Percentiles rank a stretch among this genome's conserved stretches.
These are phyloP conservation scores for Backusella westeae DNA, from an alignment of 192 early-diverging fungal genomes.

Conservation along the genomic window DNA sequence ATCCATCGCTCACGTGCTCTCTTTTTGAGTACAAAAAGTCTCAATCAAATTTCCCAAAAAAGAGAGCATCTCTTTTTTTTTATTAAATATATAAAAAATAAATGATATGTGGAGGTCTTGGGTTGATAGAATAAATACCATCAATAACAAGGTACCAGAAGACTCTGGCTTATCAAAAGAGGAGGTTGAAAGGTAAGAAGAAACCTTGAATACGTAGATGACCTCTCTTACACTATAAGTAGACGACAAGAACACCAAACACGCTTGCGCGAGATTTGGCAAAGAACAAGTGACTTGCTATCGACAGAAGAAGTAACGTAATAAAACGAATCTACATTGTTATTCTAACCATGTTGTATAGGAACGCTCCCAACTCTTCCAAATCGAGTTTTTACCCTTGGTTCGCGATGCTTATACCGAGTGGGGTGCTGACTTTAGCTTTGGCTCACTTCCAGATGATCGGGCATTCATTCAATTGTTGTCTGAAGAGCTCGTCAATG, in stretches of 20 bases:
- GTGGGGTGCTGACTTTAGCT: slow-evolving; percentile 7
- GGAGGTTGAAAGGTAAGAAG: slow-evolving; percentile 6
- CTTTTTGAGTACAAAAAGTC: neutral
- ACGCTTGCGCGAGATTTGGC: slow-evolving; percentile 13
- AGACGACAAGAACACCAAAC: slow-evolving; percentile 16
- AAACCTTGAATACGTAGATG: neutral
- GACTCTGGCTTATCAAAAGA: neutral
- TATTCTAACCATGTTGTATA: neutral
- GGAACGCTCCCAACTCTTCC: slow-evolving; percentile 27
- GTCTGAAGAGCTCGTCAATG: slow-evolving; percentile 28
- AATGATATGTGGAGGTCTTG: slow-evolving; percentile 35
- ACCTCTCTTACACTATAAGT: neutral
- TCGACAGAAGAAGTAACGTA: neutral
- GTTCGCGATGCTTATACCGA: slow-evolving; percentile 30
- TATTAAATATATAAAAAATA: neutral
- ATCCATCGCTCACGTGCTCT: neutral
- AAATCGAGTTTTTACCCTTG: slow-evolving; percentile 18
- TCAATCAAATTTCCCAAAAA: neutral
- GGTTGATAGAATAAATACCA: slow-evolving; percentile 36
- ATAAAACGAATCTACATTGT: neutral
- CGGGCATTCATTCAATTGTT: slow-evolving; percentile 29
- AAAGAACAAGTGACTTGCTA: slow-evolving; percentile 1
- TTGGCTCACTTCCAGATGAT: slow-evolving; percentile 22
- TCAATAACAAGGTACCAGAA: neutral
- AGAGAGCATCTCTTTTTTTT: neutral